These are phyloP conservation scores for Cyclotella distinguenda DNA, from an alignment of 108 stramenopile species.

Conservation along the genomic window DNA sequence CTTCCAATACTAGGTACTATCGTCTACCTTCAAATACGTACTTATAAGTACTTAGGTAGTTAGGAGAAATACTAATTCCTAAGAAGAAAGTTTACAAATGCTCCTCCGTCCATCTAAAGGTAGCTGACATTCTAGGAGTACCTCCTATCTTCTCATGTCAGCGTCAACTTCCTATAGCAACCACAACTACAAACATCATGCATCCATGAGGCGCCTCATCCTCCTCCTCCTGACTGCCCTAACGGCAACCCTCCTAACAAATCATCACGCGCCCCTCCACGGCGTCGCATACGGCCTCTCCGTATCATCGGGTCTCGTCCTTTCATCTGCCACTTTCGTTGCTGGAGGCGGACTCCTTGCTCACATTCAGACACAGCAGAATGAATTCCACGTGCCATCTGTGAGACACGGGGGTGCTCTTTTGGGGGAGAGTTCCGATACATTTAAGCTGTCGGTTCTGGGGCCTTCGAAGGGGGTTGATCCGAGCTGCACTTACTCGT, in stretches of 20 bases:
- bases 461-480: constrained; percentile 19
- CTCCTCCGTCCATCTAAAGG: no score
- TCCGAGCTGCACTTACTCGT: constrained; percentile 27
- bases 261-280: constrained; percentile 8
- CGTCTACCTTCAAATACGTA: no score
- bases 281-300: not conserved
- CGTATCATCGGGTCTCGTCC: not conserved
- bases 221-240: constrained; percentile 37
- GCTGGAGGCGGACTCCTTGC: not conserved
- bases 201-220: constrained; percentile 30
- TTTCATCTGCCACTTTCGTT: no score
- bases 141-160: no score
- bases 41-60: no score
- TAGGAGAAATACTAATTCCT: no score
- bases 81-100: no score
- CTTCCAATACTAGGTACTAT: no score
- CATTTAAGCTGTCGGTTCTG: constrained; percentile 28
- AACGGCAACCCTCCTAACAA: constrained; percentile 22
- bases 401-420: constrained; percentile 1
- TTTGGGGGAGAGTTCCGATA: constrained; percentile 13
- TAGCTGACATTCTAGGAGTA: no score
- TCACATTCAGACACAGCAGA: not conserved
- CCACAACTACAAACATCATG: no score
- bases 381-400: not conserved
- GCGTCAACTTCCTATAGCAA: no score